These are phyloP conservation scores for Neurospora sp. DNA, from an alignment of 495 filamentous ascomycete species.

Conservation along the genomic window DNA sequence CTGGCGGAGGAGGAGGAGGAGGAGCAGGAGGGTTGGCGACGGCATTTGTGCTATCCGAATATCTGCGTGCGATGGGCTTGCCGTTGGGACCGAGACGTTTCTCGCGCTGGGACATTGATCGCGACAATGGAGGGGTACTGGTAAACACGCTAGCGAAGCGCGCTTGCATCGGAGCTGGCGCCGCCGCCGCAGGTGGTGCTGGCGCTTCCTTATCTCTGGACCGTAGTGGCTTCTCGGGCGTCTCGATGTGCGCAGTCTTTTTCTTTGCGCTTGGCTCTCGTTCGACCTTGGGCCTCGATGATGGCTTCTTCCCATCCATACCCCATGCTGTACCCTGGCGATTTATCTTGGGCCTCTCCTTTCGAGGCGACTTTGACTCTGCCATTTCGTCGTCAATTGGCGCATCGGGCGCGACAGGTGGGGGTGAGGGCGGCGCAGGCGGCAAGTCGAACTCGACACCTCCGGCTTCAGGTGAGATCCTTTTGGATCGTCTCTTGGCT, in stretches of 20 bases:
- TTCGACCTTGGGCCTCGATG: constrained; percentile 24
- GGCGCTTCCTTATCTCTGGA: constrained; percentile 36
- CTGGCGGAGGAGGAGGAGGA: constrained; percentile 29
- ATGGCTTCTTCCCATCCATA: constrained; percentile 29
- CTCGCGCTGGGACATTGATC: constrained; percentile 41
- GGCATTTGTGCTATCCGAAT: constrained; percentile 36
- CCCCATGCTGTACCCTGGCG: constrained; percentile 36
- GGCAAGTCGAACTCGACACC: constrained; percentile 21
- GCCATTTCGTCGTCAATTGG: constrained; percentile 17
- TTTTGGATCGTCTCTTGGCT: constrained; percentile 23
- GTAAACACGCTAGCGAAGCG: constrained; percentile 41
- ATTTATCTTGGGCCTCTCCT: constrained; percentile 37
- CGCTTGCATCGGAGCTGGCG: constrained; percentile 16
- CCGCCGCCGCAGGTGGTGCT: constrained; percentile 26
- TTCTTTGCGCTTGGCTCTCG: constrained; percentile 26
- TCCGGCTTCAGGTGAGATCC: constrained; percentile 11
- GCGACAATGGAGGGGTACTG: constrained; percentile 40
- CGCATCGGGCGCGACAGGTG: constrained; percentile 36
- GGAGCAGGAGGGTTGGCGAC: constrained; percentile 22
- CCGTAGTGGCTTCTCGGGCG: constrained; percentile 22
- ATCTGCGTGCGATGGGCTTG: constrained; percentile 37
- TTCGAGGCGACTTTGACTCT: constrained; percentile 30
- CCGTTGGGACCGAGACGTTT: constrained; percentile 27
- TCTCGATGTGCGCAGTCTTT: constrained; percentile 22
- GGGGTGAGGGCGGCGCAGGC: constrained; percentile 24